Conservation (phyloP, 768 basidiomycete species). For the Russula brevipes region DNA sequence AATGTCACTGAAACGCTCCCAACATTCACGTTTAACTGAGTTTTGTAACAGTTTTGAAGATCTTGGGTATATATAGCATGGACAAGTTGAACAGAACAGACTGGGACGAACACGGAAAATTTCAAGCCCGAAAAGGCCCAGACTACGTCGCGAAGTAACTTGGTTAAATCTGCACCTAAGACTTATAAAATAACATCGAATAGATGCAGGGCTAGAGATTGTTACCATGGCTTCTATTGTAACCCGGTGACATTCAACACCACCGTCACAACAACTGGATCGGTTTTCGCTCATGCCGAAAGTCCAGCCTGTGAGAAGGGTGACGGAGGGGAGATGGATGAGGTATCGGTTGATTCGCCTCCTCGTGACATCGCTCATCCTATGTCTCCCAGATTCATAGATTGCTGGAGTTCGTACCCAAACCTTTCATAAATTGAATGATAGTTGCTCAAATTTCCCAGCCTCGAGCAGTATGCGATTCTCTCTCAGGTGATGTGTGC, state of each 20-base stretch:
- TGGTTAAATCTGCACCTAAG: background rate
- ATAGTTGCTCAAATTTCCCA: background rate
- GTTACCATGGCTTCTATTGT: background rate
- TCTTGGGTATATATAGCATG: conserved; percentile 12
- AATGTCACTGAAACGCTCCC: background rate
- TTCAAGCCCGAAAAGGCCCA: conserved; percentile 1
- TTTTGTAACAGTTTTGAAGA: background rate
- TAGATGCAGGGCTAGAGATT: conserved; percentile 15
- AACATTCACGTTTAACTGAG: background rate
- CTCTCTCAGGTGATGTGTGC: conserved; percentile 9
- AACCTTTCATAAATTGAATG: background rate
- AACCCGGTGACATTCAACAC: conserved; percentile 6
- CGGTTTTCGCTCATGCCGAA: background rate
- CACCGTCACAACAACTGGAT: background rate
- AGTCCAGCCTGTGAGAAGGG: background rate
- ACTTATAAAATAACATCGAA: background rate
- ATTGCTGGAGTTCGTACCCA: conserved; percentile 14
- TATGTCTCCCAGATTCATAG: background rate
- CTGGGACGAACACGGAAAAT: conserved; percentile 10
- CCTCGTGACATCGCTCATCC: background rate
- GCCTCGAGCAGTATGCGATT: conserved; percentile 21
- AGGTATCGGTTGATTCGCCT: background rate
- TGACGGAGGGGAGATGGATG: conserved; percentile 6
- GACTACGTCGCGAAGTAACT: conserved; percentile 6
- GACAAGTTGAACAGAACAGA: conserved; percentile 12